A percentile compares a stretch with the other conserved stretches of the same genome.
These are phyloP conservation scores for Peronosclerospora sorghi DNA, from an alignment of 352 stramenopile species.

Conservation along the genomic window DNA sequence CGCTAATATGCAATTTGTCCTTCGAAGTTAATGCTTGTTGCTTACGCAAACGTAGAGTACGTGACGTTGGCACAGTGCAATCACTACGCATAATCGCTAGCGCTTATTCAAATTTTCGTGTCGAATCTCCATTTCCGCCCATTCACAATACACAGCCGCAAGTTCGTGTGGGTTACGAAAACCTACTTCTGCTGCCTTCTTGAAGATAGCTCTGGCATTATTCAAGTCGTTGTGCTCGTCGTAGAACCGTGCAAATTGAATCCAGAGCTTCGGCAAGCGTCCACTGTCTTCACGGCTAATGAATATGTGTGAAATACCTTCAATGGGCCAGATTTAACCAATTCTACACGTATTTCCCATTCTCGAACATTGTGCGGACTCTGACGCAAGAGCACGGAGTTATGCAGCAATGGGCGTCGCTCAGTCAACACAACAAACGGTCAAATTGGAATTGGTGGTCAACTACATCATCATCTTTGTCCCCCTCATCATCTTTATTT, in stretches of 20 bases:
- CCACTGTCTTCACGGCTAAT: constrained; percentile 92
- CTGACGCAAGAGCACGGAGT: constrained; percentile 94
- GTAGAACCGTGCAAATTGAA: constrained; percentile 92
- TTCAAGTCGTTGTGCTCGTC: constrained; percentile 86
- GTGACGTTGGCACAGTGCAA: constrained; percentile 44
- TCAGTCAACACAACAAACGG: constrained; percentile 87
- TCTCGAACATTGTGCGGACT: constrained; percentile 98
- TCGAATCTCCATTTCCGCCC: constrained; percentile 93
- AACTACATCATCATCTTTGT: constrained; percentile 48
- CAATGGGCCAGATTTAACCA: constrained; percentile 52
- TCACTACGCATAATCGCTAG: constrained; percentile 82
- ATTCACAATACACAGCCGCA: constrained; percentile 90
- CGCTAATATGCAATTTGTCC: constrained; percentile 82
- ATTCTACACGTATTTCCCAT: constrained; percentile 93
- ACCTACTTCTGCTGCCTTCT: constrained; percentile 70
- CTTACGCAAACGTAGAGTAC: constrained; percentile 39
- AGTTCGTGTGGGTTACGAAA: constrained; percentile 88
- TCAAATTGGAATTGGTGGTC: constrained; percentile 66
- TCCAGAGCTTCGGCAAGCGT: constrained; percentile 87
- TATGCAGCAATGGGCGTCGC: constrained; percentile 89
- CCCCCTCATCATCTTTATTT: constrained; percentile 40
- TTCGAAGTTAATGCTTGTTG: constrained; percentile 41
- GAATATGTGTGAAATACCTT: constrained; percentile 77
- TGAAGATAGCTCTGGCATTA: constrained; percentile 90
- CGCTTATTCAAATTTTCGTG: constrained; percentile 91